Evolutionary conservation across 768 basidiomycete genomes (phyloP).

Genomic region (Heimioporus sp.): DNA sequence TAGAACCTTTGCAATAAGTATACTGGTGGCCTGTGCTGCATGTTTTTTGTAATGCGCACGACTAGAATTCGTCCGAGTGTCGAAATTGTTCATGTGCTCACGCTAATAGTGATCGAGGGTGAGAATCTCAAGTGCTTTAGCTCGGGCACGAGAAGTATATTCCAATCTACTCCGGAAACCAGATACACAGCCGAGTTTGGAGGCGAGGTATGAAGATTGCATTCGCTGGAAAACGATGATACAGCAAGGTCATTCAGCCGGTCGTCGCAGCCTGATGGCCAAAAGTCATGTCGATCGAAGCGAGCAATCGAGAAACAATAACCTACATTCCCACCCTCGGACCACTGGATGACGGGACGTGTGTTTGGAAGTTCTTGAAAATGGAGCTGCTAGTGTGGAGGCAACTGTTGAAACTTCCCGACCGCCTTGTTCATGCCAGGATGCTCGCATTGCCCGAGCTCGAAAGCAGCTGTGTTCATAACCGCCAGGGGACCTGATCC

Average conservation of each 20-base stretch:
- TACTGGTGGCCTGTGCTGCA: no score
- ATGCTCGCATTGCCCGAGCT: slow-evolving; percentile 4
- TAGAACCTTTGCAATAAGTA: no score
- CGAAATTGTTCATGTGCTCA: no score
- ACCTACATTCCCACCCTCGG: no score
- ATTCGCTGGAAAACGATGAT: neutral
- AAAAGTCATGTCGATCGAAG: neutral
- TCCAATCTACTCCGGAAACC: neutral
- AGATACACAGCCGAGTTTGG: neutral
- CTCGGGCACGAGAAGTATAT: neutral
- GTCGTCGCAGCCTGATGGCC: no score
- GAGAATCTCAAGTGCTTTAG: neutral
- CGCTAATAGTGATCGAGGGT: no score
- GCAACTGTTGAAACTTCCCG: slow-evolving; percentile 3
- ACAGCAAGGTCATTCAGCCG: neutral
- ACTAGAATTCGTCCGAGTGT: no score
- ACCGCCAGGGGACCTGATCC: slow-evolving; percentile 3
- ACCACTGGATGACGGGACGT: no score
- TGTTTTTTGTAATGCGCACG: no score
- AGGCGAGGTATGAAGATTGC: slow-evolving; percentile 6
- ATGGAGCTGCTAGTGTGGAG: neutral
- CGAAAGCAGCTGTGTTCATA: slow-evolving; percentile 2
- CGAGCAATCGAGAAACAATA: neutral
- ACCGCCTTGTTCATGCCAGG: slow-evolving; percentile 8
- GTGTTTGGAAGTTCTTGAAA: slow-evolving; percentile 3